Conservation (phyloP, 2,329 filamentous ascomycete genomes). For the Lachnum nothofagi region DNA sequence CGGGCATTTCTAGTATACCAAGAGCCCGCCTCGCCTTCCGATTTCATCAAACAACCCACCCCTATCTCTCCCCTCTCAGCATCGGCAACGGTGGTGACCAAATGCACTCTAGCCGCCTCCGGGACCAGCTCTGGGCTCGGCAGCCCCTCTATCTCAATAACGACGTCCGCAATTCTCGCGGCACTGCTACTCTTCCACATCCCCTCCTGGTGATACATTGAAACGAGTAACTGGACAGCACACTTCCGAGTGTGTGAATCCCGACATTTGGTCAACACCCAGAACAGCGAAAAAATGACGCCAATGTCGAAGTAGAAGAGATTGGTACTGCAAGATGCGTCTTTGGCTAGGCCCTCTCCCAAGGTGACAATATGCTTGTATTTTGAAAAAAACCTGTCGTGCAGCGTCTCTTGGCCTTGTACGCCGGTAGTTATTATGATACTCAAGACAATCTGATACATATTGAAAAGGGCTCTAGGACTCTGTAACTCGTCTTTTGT, state of each 20-base stretch:
- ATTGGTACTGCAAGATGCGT: background rate
- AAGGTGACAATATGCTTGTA: conserved; percentile 9
- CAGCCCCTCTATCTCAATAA: conserved; percentile 15
- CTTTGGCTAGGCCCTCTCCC: background rate
- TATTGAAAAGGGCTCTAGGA: conserved; percentile 4
- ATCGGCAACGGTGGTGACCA: background rate
- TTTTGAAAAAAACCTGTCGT: conserved; percentile 3
- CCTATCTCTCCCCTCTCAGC: conserved; percentile 2
- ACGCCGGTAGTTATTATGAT: conserved; percentile 9
- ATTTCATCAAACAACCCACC: conserved; percentile 6
- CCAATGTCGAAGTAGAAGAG: conserved; percentile 18
- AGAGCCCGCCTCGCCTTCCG: background rate
- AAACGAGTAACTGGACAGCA: conserved; percentile 31
- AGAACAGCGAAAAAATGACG: conserved; percentile 12
- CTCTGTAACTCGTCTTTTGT: background rate
- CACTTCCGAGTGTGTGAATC: conserved; percentile 8
- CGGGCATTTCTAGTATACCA: conserved; percentile 2
- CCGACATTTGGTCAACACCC: conserved; percentile 11
- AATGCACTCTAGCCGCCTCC: conserved; percentile 6
- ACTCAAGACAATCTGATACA: conserved; percentile 12
- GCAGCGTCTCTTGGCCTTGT: conserved; percentile 6
- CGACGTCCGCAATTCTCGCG: conserved; percentile 5
- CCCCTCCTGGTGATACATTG: conserved; percentile 57
- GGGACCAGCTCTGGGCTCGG: background rate
- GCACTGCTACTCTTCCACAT: conserved; percentile 50